Conservation (phyloP, 2,329 filamentous ascomycete species). For the Alternaria burnsii region DNA sequence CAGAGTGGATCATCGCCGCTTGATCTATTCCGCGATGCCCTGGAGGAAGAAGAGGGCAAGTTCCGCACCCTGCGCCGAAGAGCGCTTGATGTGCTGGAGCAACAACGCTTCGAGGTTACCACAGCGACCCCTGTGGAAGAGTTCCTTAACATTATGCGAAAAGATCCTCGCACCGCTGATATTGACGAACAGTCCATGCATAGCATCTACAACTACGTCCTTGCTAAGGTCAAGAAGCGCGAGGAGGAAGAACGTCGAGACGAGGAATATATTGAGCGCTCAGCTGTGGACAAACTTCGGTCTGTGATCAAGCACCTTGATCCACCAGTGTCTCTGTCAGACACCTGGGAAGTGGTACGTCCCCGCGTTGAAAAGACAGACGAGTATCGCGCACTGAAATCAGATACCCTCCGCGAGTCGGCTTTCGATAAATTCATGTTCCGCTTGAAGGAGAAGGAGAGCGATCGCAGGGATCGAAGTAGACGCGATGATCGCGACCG, state of each 20-base stretch:
- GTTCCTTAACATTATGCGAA: constrained; percentile 81
- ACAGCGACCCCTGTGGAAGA: constrained; percentile 87
- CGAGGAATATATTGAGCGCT: constrained; percentile 84
- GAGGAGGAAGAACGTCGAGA: constrained; percentile 84
- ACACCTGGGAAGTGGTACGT: constrained; percentile 90
- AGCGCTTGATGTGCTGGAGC: constrained; percentile 88
- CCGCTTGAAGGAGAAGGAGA: constrained; percentile 87
- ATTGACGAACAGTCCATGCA: constrained; percentile 81
- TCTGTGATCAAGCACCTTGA: constrained; percentile 89
- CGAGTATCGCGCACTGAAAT: constrained; percentile 83
- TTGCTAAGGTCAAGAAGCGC: constrained; percentile 84
- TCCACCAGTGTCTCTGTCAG: constrained; percentile 77
- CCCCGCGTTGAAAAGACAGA: constrained; percentile 79
- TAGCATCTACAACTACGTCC: constrained; percentile 86
- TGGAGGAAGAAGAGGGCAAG: constrained; percentile 93
- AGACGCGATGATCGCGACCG: constrained; percentile 56
- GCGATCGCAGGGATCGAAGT: constrained; percentile 63
- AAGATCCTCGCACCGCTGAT: constrained; percentile 87
- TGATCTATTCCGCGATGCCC: constrained; percentile 93
- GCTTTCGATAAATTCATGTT: constrained; percentile 94
- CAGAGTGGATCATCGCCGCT: constrained; percentile 85
- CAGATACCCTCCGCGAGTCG: constrained; percentile 80
- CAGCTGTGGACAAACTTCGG: constrained; percentile 83
- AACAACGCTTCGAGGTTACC: constrained; percentile 90
- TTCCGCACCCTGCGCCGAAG: constrained; percentile 82